Evolutionary conservation across 2,329 filamentous ascomycete species (phyloP).

Genomic region (Alternaria burnsii): DNA sequence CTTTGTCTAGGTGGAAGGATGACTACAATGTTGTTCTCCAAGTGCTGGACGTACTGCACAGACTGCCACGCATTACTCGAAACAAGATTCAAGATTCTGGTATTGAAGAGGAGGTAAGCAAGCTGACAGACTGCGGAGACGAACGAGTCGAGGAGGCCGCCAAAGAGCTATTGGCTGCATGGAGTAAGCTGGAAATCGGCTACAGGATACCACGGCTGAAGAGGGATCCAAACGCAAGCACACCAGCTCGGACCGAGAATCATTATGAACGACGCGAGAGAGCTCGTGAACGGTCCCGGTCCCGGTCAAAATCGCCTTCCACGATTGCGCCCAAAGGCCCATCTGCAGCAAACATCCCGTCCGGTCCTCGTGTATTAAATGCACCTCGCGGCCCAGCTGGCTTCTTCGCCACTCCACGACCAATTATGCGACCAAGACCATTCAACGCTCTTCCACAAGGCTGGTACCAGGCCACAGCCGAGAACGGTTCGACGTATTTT

Average conservation of each 20-base stretch:
- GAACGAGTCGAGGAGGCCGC: conserved; percentile 78
- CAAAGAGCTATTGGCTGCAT: conserved; percentile 76
- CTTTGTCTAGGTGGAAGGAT: conserved; percentile 83
- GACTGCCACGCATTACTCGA: conserved; percentile 86
- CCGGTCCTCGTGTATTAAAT: conserved; percentile 61
- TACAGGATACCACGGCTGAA: conserved; percentile 95
- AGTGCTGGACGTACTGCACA: conserved; percentile 86
- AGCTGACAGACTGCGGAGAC: conserved; percentile 72
- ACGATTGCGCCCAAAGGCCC: conserved; percentile 52
- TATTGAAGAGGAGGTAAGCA: conserved; percentile 82
- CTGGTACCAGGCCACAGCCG: conserved; percentile 78
- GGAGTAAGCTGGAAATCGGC: conserved; percentile 87
- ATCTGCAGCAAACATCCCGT: conserved; percentile 47
- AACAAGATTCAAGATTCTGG: conserved; percentile 98
- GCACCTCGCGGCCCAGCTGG: conserved; percentile 62
- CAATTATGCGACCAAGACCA: conserved; percentile 60
- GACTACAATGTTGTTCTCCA: conserved; percentile 90
- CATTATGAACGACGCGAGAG: conserved; percentile 68
- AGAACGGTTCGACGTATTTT: conserved; percentile 80
- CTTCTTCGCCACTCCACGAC: conserved; percentile 62
- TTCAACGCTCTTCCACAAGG: conserved; percentile 75
- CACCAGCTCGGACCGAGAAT: conserved; percentile 54
- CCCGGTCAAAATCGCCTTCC: conserved; percentile 58
- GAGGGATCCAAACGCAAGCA: conserved; percentile 70
- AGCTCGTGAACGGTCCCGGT: conserved; percentile 57